Base-by-base conservation (phyloP, 106 monocot species). In the Phalaenopsis equestris region DNA sequence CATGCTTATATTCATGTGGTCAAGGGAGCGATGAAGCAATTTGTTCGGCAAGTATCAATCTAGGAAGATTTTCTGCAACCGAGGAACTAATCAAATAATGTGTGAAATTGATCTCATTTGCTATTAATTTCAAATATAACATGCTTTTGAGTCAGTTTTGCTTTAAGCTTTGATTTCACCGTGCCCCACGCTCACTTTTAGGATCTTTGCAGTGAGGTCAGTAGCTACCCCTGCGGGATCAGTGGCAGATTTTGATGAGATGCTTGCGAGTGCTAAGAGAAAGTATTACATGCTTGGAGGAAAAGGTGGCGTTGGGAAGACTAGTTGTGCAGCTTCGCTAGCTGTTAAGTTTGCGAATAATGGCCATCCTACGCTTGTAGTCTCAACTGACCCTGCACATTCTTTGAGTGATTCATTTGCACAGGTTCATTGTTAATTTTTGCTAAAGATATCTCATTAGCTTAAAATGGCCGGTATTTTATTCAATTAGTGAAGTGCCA, bases 201-300 rank as follows among this genome's bases (percentile, higher is more conserved):
- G 1, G 17, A 52, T 0, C 19, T 84, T 81, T 86, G 78, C 86
- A 94, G 94, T 92, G 19, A 85, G 90, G 75, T 84, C 92, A 8
- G 85, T 92, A 56, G 78, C 88, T 17, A 83, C 84, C 18, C 84
- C 90, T 7, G 84, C 89, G 12, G 91, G 88, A 86, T 77, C 83
- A 43, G 77, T 81, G 4, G 88, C 86, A 49, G 94, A 90, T 43
- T 98, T 98, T 77, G 89, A 98, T 48, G 92, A 98, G 87, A 98
- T 98, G 97, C 75, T 74, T 81, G 79, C 92, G 38, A 84, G 84
- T n/a, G 91, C 90, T 49, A 48, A 85, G 87, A 56, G 96, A 67
- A 94, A 92, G 73, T 97, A 94, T 80, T 97, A 97, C 84, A 92
- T 98, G 94, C 87, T 98, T 75, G 97, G 97, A 19, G 97, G 97